Base-by-base conservation (phyloP, 2,329 filamentous ascomycete species). In the Colletotrichum tropicale region DNA sequence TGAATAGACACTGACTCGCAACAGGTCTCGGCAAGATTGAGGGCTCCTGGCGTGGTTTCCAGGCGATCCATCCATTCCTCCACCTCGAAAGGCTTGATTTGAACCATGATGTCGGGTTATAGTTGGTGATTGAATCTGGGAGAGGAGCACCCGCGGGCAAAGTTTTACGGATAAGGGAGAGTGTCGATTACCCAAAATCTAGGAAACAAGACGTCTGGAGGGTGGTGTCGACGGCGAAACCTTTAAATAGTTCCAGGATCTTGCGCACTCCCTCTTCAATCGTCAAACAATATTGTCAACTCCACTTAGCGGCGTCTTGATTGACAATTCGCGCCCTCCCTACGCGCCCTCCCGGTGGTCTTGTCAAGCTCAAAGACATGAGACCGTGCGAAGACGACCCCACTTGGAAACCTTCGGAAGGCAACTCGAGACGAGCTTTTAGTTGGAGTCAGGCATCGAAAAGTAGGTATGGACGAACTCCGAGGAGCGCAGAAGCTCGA, bases 21-120 rank as follows among this genome's bases (percentile, higher is more conserved):
- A 81, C 94, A 96, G 1, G 94, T 96, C 83, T 96, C 94, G 72
- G 94, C 93, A 60, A 96, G 90, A 83, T 98, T 96, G 82, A 92
- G 81, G 2, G 89, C 88, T 8, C 86, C 87, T 0, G 89, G 88
- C 3, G 88, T 91, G 16, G 80, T 87, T 81, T 93, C 90, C 77
- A 91, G 91, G 67, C 86, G 84, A 82, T 92, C 89, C 90, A 93
- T 93, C 91, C 91, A 93, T 83, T 91, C 84, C 85, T 97, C 95
- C 8, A 97, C 94, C 18, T 90, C 89, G 80, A 95, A 95, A 2
- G 71, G 62, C 52, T 69, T 60, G 61, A 75, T 67, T 21, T 66
- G 82, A 75, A 85, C 83, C 84, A 85, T 85, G 18, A 61, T 81
- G 77, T 18, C 28, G 18, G 21, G 16, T 58, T 28, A 58, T 6